phyloP scores from a whole-genome alignment of 139 green algal genomes.

The Pseudopediastrum boryanum region DNA sequence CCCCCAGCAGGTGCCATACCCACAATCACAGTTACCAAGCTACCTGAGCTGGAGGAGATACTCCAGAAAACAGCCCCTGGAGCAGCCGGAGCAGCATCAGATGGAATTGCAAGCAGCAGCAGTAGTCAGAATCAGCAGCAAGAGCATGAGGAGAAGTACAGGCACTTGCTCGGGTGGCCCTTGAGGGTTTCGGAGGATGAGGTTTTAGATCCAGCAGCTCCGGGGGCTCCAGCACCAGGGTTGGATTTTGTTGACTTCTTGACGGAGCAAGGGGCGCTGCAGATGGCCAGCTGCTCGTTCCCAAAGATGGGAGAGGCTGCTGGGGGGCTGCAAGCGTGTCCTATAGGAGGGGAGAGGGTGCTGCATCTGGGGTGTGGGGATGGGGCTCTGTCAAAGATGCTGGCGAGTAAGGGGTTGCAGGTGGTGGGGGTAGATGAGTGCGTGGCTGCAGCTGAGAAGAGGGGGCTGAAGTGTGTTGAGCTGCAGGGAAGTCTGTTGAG shows the following conservation, averaged over 20 bases:
- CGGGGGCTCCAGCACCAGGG: constrained; percentile 58
- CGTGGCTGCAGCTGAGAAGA: constrained; percentile 21
- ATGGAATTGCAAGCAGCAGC: too few relatives aligned
- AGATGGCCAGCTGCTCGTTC: constrained; percentile 30
- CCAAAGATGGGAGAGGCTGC: constrained; percentile 14
- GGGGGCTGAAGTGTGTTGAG: constrained; percentile 39
- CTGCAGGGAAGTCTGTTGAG: constrained; percentile 13
- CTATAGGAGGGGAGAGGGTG: constrained; percentile 36
- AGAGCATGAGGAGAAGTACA: not conserved
- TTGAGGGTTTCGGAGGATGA: constrained; percentile 34
- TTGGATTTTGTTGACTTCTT: constrained; percentile 73
- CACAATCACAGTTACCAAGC: constrained; percentile 62
- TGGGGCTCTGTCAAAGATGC: constrained; percentile 73
- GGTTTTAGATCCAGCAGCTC: not conserved
- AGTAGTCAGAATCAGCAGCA: too few relatives aligned
- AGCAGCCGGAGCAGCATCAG: constrained; percentile 26
- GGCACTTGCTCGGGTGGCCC: constrained; percentile 50
- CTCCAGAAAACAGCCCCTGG: constrained; percentile 20
- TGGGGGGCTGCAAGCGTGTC: constrained; percentile 21
- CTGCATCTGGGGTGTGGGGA: constrained; percentile 69
- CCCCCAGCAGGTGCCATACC: constrained; percentile 49
- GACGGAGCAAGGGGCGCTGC: constrained; percentile 48
- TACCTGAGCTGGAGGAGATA: constrained; percentile 49
- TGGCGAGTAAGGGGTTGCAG: constrained; percentile 68
- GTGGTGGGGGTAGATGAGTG: constrained; percentile 47